Evolutionary conservation across 768 basidiomycete genomes (phyloP).

Genomic region (Termitomyces heimii): DNA sequence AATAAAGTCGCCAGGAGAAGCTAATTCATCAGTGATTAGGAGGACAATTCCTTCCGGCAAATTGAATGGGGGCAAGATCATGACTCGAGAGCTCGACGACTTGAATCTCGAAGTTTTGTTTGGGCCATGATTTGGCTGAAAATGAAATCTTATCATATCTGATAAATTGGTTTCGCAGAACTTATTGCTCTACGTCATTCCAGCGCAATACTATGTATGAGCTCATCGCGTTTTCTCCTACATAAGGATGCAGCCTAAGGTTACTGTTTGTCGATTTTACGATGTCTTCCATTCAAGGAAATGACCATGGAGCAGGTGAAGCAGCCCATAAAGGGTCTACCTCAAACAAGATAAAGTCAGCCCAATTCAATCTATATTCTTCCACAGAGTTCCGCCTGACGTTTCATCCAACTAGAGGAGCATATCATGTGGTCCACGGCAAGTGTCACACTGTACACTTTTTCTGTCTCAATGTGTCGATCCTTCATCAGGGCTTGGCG

Average conservation of each 20-base stretch:
- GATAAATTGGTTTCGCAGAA: not conserved
- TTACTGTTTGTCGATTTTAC: not conserved
- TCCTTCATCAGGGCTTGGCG: slow-evolving; percentile 30
- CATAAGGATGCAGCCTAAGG: not conserved
- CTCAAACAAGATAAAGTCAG: not conserved
- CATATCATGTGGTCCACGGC: not conserved
- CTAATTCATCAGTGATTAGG: slow-evolving; percentile 65
- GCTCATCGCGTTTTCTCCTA: not conserved
- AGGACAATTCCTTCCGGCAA: slow-evolving; percentile 48
- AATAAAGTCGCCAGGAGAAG: slow-evolving; percentile 69
- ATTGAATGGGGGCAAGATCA: slow-evolving; percentile 48
- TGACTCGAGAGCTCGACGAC: not conserved
- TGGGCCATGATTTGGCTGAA: not conserved
- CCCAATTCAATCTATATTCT: no score
- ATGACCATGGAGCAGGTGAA: not conserved
- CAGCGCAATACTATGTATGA: not conserved
- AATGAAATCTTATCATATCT: not conserved
- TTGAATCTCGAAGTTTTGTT: not conserved
- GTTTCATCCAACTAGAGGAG: not conserved
- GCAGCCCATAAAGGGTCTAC: not conserved
- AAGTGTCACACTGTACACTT: not conserved
- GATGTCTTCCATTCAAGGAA: not conserved
- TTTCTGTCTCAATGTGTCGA: not conserved
- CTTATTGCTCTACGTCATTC: not conserved
- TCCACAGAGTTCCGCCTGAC: not conserved